These are phyloP conservation scores for Penicillium frequentans DNA, from an alignment of 2,329 filamentous ascomycete species.

Conservation along the genomic window DNA sequence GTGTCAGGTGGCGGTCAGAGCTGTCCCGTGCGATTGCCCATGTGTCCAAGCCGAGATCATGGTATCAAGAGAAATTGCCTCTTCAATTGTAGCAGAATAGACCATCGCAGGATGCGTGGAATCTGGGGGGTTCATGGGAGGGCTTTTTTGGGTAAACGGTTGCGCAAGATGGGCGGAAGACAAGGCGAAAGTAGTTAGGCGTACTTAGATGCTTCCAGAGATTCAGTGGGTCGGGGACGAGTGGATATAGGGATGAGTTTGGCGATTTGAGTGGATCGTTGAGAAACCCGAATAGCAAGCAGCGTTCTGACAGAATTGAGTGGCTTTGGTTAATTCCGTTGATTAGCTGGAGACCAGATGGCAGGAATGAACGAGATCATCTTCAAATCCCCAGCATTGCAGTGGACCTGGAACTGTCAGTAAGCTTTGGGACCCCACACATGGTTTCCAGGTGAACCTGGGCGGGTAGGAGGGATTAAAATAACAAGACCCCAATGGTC, in stretches of 20 bases:
- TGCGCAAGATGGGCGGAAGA: not conserved
- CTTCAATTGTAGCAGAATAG: not conserved
- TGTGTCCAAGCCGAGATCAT: not conserved
- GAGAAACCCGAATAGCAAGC: not conserved
- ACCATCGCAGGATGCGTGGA: not conserved
- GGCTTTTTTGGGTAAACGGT: too few relatives aligned
- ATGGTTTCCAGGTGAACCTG: not conserved
- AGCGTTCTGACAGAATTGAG: not conserved
- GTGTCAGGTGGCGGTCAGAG: not conserved
- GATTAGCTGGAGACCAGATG: not conserved
- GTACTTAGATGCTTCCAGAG: not conserved
- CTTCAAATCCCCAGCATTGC: not conserved
- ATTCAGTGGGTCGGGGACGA: not conserved
- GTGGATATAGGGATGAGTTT: not conserved
- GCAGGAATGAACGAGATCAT: not conserved
- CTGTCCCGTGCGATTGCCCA: not conserved
- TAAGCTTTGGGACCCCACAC: not conserved
- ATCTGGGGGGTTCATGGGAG: too few relatives aligned
- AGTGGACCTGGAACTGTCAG: not conserved
- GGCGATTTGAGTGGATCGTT: not conserved
- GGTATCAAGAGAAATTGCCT: not conserved
- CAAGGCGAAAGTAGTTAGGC: not conserved
- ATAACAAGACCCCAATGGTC: slow-evolving; percentile 1
- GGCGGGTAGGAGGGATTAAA: not conserved
- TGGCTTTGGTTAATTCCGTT: not conserved